Percentiles rank a stretch among this genome's conserved stretches.
These are phyloP conservation scores for Penicillium samsonianum DNA, from an alignment of 495 filamentous ascomycete species.

Conservation along the genomic window DNA sequence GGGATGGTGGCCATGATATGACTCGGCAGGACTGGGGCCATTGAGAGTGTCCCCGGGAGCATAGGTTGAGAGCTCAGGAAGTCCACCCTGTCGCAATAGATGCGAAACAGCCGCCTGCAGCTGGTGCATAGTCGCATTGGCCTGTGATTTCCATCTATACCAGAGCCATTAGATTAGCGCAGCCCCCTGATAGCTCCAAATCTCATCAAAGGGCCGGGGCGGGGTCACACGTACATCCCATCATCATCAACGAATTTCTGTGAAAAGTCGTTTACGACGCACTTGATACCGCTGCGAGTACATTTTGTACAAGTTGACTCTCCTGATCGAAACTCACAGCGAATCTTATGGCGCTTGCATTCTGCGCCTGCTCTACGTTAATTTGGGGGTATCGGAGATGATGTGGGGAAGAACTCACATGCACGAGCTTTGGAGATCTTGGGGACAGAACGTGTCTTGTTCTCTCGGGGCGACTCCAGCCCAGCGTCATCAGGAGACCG, in stretches of 20 bases:
- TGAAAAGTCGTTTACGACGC: constrained; percentile 51
- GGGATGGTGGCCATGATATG: constrained; percentile 28
- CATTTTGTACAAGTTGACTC: constrained; percentile 49
- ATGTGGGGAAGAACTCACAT: constrained; percentile 38
- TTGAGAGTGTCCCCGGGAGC: constrained; percentile 32
- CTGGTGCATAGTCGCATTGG: constrained; percentile 42
- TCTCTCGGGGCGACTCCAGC: constrained; percentile 35
- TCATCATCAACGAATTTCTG: constrained; percentile 54
- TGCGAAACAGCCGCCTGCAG: constrained; percentile 48
- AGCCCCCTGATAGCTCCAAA: background rate
- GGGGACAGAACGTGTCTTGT: constrained; percentile 28
- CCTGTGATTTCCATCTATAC: constrained; percentile 49
- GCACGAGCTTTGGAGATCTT: constrained; percentile 52
- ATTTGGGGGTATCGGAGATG: constrained; percentile 7
- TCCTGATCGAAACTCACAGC: constrained; percentile 47
- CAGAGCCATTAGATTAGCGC: constrained; percentile 13
- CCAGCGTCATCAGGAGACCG: constrained; percentile 46
- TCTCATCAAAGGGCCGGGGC: background rate
- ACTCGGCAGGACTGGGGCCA: constrained; percentile 37
- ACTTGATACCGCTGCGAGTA: constrained; percentile 49
- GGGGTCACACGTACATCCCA: constrained; percentile 37
- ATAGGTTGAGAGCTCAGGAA: constrained; percentile 45
- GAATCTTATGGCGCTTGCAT: constrained; percentile 52
- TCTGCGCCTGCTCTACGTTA: constrained; percentile 38
- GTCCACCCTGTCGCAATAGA: constrained; percentile 41